Conservation (phyloP, 2,329 filamentous ascomycete species). For the Emergomyces pasteurianus region DNA sequence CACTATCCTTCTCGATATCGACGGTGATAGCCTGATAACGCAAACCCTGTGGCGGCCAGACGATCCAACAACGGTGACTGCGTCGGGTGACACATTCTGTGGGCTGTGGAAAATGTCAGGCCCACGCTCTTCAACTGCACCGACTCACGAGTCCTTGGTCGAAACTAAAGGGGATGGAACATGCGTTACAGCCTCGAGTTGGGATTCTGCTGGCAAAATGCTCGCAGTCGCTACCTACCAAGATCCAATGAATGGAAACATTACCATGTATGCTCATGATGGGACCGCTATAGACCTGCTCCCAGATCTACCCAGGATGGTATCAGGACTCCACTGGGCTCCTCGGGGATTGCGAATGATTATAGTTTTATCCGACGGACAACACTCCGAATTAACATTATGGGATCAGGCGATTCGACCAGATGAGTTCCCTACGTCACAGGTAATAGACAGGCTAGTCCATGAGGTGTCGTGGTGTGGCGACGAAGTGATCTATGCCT, state of each 20-base stretch:
- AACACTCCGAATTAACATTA: conserved; percentile 30
- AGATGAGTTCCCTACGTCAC: conserved; percentile 26
- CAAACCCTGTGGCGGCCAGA: conserved; percentile 33
- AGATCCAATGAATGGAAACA: conserved; percentile 27
- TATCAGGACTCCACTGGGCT: conserved; percentile 34
- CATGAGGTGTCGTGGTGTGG: conserved; percentile 34
- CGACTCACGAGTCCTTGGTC: conserved; percentile 25
- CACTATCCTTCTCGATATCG: conserved; percentile 31
- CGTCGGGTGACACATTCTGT: conserved; percentile 34
- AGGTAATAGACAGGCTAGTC: conserved; percentile 27
- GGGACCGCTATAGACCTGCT: conserved; percentile 34
- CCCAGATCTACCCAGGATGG: conserved; percentile 33
- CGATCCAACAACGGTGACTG: conserved; percentile 31
- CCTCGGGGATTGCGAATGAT: conserved; percentile 27
- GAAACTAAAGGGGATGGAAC: conserved; percentile 22
- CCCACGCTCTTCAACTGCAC: conserved; percentile 13
- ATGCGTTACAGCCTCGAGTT: conserved; percentile 34
- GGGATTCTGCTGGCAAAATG: conserved; percentile 33
- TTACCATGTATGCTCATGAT: conserved; percentile 33
- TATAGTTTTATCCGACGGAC: conserved; percentile 32
- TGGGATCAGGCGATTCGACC: conserved; percentile 31
- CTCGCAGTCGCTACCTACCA: conserved; percentile 37
- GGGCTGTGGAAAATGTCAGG: conserved; percentile 33
- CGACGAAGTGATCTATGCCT: conserved; percentile 26
- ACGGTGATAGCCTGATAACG: conserved; percentile 28